Evolutionary conservation across 2,329 filamentous ascomycete genomes (phyloP).

Genomic region (Tricladium varicosporioides): DNA sequence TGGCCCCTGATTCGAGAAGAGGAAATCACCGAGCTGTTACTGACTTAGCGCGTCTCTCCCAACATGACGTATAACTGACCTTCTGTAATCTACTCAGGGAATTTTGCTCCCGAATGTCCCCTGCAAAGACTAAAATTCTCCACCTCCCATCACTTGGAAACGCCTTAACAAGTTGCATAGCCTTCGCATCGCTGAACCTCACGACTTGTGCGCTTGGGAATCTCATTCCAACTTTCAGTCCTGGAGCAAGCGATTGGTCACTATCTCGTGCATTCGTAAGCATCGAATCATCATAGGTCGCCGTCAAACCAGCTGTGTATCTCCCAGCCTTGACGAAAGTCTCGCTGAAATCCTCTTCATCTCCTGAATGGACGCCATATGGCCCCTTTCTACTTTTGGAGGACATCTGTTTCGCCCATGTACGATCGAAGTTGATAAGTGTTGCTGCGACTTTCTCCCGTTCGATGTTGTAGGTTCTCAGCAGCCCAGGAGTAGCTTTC

Average conservation of each 20-base stretch:
- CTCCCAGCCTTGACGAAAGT: slow-evolving; percentile 56
- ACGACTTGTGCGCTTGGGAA: slow-evolving; percentile 59
- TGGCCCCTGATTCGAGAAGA: slow-evolving; percentile 41
- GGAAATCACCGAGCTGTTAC: slow-evolving; percentile 39
- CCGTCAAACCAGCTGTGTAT: slow-evolving; percentile 60
- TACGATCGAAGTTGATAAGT: slow-evolving; percentile 59
- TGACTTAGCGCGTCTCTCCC: background rate
- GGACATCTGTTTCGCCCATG: slow-evolving; percentile 52
- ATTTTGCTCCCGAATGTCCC: slow-evolving; percentile 37
- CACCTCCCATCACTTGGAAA: slow-evolving; percentile 52
- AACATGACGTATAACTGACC: slow-evolving; percentile 31
- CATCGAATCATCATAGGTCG: slow-evolving; percentile 49
- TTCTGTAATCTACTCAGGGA: slow-evolving; percentile 35
- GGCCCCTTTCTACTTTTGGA: slow-evolving; percentile 30
- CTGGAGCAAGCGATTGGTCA: slow-evolving; percentile 38
- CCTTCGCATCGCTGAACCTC: slow-evolving; percentile 56
- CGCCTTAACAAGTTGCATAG: slow-evolving; percentile 48
- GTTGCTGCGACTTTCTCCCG: slow-evolving; percentile 52
- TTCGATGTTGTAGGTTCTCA: slow-evolving; percentile 54
- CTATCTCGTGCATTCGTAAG: slow-evolving; percentile 41
- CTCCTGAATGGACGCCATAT: slow-evolving; percentile 25
- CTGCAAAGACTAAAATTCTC: slow-evolving; percentile 49
- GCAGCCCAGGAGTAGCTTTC: slow-evolving; percentile 40
- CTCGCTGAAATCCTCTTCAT: slow-evolving; percentile 50
- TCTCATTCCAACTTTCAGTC: slow-evolving; percentile 51